These are phyloP conservation scores for Phycomyces blakesleeanus DNA, from an alignment of 192 early-diverging fungal genomes.

Conservation along the genomic window DNA sequence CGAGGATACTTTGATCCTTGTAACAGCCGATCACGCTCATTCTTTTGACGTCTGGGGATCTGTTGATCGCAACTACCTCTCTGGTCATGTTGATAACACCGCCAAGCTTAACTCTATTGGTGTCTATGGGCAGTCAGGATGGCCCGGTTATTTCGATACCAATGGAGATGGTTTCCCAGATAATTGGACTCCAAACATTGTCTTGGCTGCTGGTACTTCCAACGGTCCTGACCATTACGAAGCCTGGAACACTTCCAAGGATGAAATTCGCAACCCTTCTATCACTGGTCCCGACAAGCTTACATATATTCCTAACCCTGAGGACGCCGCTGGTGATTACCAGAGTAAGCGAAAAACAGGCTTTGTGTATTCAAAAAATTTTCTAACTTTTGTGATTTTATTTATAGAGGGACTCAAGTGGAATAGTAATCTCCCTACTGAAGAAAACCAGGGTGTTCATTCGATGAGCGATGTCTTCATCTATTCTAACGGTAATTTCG, in stretches of 20 bases:
- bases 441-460: slow-evolving; percentile 38
- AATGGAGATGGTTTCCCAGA: slow-evolving; percentile 50
- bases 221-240: slow-evolving; percentile 42
- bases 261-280: slow-evolving; percentile 38
- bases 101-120: slow-evolving; percentile 46
- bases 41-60: slow-evolving; percentile 62
- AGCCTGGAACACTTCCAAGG: slow-evolving; percentile 40
- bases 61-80: slow-evolving; percentile 56
- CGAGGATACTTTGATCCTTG: slow-evolving; percentile 56
- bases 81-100: slow-evolving; percentile 31
- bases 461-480: slow-evolving; percentile 48
- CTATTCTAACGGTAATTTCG: slow-evolving; percentile 28
- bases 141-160: slow-evolving; percentile 42
- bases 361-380: not conserved
- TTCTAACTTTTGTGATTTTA: not conserved
- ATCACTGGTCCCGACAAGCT: slow-evolving; percentile 23
- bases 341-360: not conserved
- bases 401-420: slow-evolving; percentile 26
- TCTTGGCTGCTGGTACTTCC: slow-evolving; percentile 40
- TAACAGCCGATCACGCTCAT: slow-evolving; percentile 65
- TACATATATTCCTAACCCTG: slow-evolving; percentile 23
- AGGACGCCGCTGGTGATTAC: slow-evolving; percentile 20
- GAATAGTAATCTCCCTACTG: slow-evolving; percentile 21
- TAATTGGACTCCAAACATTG: slow-evolving; percentile 40
- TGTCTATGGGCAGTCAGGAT: slow-evolving; percentile 48